Percentiles rank a stretch among this genome's conserved stretches.
These are phyloP conservation scores for Lunularia cruciata DNA, from an alignment of 225 moss, liverwort and hornwort genomes.

Conservation along the genomic window DNA sequence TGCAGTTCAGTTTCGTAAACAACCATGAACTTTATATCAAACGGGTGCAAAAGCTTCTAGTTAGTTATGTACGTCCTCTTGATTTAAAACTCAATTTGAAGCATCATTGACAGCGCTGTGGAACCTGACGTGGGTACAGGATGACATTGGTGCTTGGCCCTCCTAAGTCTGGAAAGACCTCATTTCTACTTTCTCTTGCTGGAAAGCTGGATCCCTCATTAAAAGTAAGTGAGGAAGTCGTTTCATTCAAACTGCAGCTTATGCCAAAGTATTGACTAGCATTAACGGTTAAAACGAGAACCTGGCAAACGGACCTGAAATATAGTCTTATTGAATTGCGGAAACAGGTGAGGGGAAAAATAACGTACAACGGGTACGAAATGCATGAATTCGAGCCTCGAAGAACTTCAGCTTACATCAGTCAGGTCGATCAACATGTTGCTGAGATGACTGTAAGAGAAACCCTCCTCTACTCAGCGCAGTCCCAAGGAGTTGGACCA, in stretches of 20 bases:
- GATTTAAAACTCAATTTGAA: no score
- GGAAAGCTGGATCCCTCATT: conserved; percentile 3
- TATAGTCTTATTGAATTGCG: no score
- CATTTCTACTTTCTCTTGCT: conserved; percentile 26
- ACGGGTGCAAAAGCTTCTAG: no score
- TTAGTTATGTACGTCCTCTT: no score
- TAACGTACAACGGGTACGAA: conserved; percentile 20
- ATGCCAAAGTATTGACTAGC: no score
- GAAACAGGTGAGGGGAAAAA: conserved; percentile 19
- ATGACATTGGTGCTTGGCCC: conserved; percentile 44
- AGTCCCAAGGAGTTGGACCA: conserved; percentile 24
- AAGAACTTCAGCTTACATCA: conserved; percentile 20
- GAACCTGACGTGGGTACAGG: conserved; percentile 16
- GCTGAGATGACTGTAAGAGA: conserved; percentile 25
- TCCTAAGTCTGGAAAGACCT: conserved; percentile 30
- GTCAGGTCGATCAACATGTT: conserved; percentile 21
- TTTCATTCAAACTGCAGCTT: no score
- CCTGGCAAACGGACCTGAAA: no score
- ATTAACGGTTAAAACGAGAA: no score
- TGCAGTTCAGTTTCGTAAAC: no score
- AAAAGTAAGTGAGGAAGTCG: neutral
- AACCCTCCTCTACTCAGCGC: conserved; percentile 25
- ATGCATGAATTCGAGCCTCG: conserved; percentile 22
- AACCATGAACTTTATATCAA: neutral
- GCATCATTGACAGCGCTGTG: no score